phyloP scores from a whole-genome alignment of 768 basidiomycete species.

The Serendipita indica region DNA sequence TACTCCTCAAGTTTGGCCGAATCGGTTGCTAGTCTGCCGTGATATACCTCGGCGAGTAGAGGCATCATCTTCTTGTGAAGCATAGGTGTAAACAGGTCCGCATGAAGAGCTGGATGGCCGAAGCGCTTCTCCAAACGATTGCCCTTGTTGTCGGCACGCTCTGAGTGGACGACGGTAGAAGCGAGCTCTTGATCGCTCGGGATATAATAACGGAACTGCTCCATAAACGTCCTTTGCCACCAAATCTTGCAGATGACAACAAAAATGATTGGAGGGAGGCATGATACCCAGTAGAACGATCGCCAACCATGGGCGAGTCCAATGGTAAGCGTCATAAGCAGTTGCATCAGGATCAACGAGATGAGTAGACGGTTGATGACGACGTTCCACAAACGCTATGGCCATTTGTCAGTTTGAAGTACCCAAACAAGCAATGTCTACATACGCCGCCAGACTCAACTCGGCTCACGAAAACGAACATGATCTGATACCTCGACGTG shows the following conservation, averaged over 20 bases:
- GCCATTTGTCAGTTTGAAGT: conserved; percentile 10
- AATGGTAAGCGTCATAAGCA: conserved; percentile 72
- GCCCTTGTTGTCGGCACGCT: conserved; percentile 53
- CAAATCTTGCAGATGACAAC: conserved; percentile 75
- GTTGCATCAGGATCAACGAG: conserved; percentile 74
- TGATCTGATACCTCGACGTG: conserved; percentile 93
- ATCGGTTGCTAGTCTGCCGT: conserved; percentile 50
- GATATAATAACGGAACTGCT: conserved; percentile 66
- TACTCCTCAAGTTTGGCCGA: conserved; percentile 60
- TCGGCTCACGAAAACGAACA: conserved; percentile 81
- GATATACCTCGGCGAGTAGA: conserved; percentile 57
- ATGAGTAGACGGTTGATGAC: conserved; percentile 75
- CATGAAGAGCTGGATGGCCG: conserved; percentile 82
- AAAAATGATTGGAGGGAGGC: conserved; percentile 75
- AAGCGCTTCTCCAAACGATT: conserved; percentile 80
- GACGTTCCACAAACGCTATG: conserved; percentile 85
- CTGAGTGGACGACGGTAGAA: conserved; percentile 59
- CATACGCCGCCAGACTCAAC: conserved; percentile 88
- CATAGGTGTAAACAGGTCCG: conserved; percentile 80
- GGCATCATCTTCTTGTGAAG: conserved; percentile 76
- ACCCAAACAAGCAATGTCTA: conserved; percentile 14
- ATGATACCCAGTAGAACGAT: conserved; percentile 65
- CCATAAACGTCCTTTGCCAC: conserved; percentile 50
- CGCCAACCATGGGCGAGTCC: conserved; percentile 62
- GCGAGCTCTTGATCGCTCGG: conserved; percentile 68